Evolutionary conservation across 148 eudicot species (phyloP).

Genomic region (Nyssa sinensis): DNA sequence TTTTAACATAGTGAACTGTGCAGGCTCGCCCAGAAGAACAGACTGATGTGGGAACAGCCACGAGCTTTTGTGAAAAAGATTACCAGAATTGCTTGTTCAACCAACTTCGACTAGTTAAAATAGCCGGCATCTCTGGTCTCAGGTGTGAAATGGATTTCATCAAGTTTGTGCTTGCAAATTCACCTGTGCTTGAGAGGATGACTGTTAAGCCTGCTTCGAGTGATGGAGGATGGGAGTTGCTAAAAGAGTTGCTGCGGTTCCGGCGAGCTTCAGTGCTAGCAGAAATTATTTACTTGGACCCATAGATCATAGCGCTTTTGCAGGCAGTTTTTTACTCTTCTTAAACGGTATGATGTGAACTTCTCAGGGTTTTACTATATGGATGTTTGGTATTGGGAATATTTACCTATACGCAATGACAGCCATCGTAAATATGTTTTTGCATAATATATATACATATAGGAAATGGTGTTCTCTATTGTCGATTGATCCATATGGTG

Average conservation of each 20-base stretch:
- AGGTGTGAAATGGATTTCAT: constrained; percentile 60
- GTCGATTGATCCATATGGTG: too few species aligned
- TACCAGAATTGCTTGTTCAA: constrained; percentile 32
- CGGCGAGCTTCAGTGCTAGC: constrained; percentile 64
- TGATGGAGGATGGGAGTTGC: constrained; percentile 55
- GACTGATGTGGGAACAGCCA: constrained; percentile 9
- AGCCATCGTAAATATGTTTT: too few species aligned
- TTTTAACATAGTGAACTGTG: constrained; percentile 6
- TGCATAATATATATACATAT: too few species aligned
- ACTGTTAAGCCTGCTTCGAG: constrained; percentile 56
- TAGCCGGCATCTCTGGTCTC: constrained; percentile 39
- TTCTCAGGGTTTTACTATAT: not conserved
- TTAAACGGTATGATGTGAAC: not conserved
- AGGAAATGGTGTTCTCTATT: too few species aligned
- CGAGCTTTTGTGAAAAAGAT: constrained; percentile 36
- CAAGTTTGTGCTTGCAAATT: constrained; percentile 62
- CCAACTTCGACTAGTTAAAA: constrained; percentile 54
- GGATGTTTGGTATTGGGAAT: not conserved
- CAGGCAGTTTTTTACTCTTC: not conserved
- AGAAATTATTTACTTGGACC: constrained; percentile 61
- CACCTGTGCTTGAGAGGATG: constrained; percentile 74
- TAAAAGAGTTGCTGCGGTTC: constrained; percentile 62
- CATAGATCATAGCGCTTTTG: constrained; percentile 15
- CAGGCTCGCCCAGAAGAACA: constrained; percentile 74
- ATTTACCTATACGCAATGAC: too few species aligned